Base-by-base conservation (phyloP, 352 stramenopile genomes). In the Phytopythium chamaehyphon region DNA sequence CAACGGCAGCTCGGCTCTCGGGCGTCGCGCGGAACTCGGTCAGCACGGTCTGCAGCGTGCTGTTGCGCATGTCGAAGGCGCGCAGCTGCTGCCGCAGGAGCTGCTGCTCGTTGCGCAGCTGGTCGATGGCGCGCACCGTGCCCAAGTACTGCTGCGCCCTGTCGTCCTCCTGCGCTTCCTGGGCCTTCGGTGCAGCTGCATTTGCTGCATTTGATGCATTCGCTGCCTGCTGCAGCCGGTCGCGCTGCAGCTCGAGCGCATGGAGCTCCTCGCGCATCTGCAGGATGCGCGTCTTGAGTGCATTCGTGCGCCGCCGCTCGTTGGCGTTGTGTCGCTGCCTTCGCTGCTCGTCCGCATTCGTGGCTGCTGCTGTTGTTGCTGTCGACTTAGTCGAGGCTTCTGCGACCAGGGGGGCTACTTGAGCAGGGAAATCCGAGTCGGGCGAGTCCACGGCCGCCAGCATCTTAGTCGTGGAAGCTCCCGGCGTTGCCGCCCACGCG, bases 241-340 rank as follows among this genome's bases (percentile, higher is more conserved):
- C 39, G 44, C 73, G 72, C 59, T 86, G 59, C 16, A 50, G 51
- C 49, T 78, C 68, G 6, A 89, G 64, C 51, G 51, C 54, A 33
- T 76, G 47, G 40, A 87, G 66, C 42, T 76, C 57, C 35, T 83
- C 65, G 24, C 73, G 66, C 63, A 81, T 81, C 28, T 54, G 40
- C 39, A 73, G 11, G 28, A 81, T 71, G 18, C 70, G 72, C 38
- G 63, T 72, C 64, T 73, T 80, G 26, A 81, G 55, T 38, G 72
- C 72, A 35, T 81, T 78, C 16, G 69, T 83, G 52, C 78, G 78
- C 26, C 62, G 59, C 11, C 78, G 66, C 46, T 89, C 78, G 38
- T 83, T 87, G 21, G 67, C 66, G 40, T 89, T 89, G 59, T 83
- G 78, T 6, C 72, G 63, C 52, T 68, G 64, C 23, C 71, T 66